Evolutionary conservation across 495 filamentous ascomycete species (phyloP), one percentile per base, ranked within the genome.

Genomic region (Podospora appendiculata): DNA sequence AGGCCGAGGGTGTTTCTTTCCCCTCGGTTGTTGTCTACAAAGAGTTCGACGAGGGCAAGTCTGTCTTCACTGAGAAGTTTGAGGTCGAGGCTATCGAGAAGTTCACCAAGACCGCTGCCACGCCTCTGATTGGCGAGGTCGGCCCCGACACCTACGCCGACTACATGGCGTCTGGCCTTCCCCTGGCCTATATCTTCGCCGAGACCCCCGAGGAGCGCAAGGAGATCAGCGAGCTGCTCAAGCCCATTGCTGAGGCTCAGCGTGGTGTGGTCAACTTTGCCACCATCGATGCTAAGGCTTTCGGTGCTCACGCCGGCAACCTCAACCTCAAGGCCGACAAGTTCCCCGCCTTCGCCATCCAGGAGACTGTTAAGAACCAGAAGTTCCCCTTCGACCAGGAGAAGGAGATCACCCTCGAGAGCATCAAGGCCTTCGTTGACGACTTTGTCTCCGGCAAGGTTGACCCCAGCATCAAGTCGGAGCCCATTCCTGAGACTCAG

Each of bases 311-410:
- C 74, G 93, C 88, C 55, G 83, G 81, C 59, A 99, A 99, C 79
- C 81, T 99, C 45, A 99, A 99, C 82, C 88, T 99, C 35, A 89
- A 96, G 77, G 79, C 87, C 51, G 86, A 88, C 73, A 87, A 87
- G 66, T 99, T 90, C 85, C 93, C 93, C 41, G 88, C 93, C 38
- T 97, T 99, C 71, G 93, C 91, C 62, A 97, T 99, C 72, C 93
- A 99, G 73, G 89, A 96, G 62, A 90, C 86, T 8, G 79, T 78
- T 66, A 97, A 96, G 82, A 96, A 96, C 76, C 82, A 87, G 75
- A 99, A 99, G 76, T 99, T 85, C 78, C 94, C 93, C 57, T 96
- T 80, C 65, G 87, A 91, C 70, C 90, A 95, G 74, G 78, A 80
- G 53, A 84, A 88, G 74, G 82, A 89, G 70, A 74, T 96, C 56